Evolutionary conservation across 1,284 basidiomycete species (phyloP), one percentile per base, ranked within the genome.

Genomic region (Moniliella sp.): DNA sequence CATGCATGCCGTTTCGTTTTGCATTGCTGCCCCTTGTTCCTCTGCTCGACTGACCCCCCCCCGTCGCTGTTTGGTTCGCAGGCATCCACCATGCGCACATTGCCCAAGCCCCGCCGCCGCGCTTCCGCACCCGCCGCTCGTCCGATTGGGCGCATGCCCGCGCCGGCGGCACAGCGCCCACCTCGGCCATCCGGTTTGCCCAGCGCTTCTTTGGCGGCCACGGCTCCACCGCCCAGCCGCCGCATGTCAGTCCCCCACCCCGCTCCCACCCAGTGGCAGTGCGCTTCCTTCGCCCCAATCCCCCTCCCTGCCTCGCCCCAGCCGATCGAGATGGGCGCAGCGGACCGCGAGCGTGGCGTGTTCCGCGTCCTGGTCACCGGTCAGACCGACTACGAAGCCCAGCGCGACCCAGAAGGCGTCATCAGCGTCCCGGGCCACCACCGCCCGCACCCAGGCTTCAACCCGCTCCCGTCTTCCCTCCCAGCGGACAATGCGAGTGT

Each of bases 401-500:
- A n/a, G n/a, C n/a, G n/a, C n/a, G n/a, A n/a, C n/a, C n/a, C n/a
- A n/a, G n/a, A n/a, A n/a, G n/a, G n/a, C n/a, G 50, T 41, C 30
- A 34, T 47, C 29, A 45, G 40, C 13, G 43, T 53, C 4, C 88
- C 88, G 0, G 69, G 77, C 25, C 81, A 86, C 57, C 81, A 82
- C 0, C 66, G 73, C 4, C 82, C 83, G 40, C 84, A 94, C 62
- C 88, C 86, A 2, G 72, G 80, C 32, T 82, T 93, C 62, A 94
- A 94, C 58, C 86, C 86, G 2, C 73, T 78, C 13, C 88, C 88
- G 10, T 75, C 76, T 4, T 80, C 78, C 1, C 76, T 80, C 7
- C 86, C 86, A 0, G 66, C 74, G 15, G 82, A 88, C 55, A 84
- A 94, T 53, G 86, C 86, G 0, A 84, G 79, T 3, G 67, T 86